Percentiles rank a stretch among this genome's conserved stretches.
Evolutionary conservation across 805 yeast genomes (phyloP).

Genomic region (Ogataea allantospora): DNA sequence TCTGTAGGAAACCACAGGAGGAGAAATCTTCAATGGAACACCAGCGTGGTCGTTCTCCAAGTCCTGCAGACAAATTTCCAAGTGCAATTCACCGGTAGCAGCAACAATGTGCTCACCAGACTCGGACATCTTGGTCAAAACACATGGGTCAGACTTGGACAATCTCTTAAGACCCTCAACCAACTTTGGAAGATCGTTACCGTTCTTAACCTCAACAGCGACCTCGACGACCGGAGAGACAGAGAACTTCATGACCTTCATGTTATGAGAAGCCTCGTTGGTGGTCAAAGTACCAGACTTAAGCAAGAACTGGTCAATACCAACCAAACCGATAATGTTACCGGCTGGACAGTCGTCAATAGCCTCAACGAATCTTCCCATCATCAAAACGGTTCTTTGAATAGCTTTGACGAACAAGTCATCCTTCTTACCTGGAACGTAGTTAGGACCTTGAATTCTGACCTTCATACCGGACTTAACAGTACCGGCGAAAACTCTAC

Average conservation of each 20-base stretch:
- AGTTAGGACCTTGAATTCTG: constrained; percentile 99
- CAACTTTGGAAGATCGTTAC: constrained; percentile 97
- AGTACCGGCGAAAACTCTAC: constrained; percentile 99
- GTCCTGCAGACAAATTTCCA: constrained; percentile 95
- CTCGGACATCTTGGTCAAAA: constrained; percentile 78
- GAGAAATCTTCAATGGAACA: constrained; percentile 95
- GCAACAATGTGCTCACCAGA: constrained; percentile 99
- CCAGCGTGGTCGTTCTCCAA: constrained; percentile 99
- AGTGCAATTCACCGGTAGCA: constrained; percentile 99
- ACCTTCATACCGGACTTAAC: constrained; percentile 98
- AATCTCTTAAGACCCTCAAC: constrained; percentile 99
- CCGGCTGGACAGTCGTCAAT: constrained; percentile 99
- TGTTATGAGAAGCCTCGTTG: constrained; percentile 94
- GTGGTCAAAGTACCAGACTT: constrained; percentile 99
- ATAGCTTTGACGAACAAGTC: constrained; percentile 95
- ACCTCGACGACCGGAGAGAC: constrained; percentile 99
- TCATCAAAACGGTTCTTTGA: constrained; percentile 99
- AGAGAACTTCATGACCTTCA: constrained; percentile 99
- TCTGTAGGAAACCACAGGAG: constrained; percentile 98
- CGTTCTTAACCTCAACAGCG: constrained; percentile 99
- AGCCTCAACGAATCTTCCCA: constrained; percentile 98
- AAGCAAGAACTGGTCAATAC: constrained; percentile 99
- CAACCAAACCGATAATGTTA: constrained; percentile 99
- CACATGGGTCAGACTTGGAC: constrained; percentile 99
- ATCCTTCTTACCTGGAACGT: constrained; percentile 96